Base-by-base conservation (phyloP, 2,329 filamentous ascomycete genomes). In the Ophiocordyceps camponoti-leonardi region DNA sequence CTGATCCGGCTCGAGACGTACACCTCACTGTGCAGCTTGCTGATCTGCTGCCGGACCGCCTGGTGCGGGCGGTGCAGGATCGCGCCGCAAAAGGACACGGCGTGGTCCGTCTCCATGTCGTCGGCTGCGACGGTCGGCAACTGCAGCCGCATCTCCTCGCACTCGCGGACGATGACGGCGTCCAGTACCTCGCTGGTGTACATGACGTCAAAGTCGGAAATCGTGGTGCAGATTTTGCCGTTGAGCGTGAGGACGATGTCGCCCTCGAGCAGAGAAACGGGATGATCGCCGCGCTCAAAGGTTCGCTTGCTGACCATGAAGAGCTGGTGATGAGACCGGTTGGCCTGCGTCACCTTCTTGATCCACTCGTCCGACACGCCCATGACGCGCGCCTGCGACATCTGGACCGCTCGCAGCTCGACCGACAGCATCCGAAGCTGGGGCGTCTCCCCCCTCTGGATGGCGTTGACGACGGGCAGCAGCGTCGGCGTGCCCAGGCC, bases 221-320 rank as follows among this genome's bases (percentile, higher is more conserved):
- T 87, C 43, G 86, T 81, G 1, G 93, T 98, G 63, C 96, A 90
- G 50, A 96, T 79, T 58, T 90, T 85, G 53, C 76, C 85, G 61
- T 96, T 95, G 42, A 98, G 68, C 0, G 86, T 93, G 48, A 98
- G 73, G 47, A 98, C 79, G 45, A 98, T 82, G 58, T 98, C 92
- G 44, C 88, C 87, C 66, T 98, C 93, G 28, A 85, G 71, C 16
- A 98, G 72, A 16, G 80, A 75, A 1, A 66, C 64, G 2, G 67
- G 61, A 41, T 62, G 63, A 43, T 65, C 60, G 22, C 61, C 64
- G 14, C 75, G 70, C 61, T 80, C 77, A 54, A 81, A 81, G 0
- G 76, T 79, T 42, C 94, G 81, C 67, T 98, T 98, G 55, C 86
- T 83, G 28, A 98, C 86, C 84, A 98, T 95, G 69, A 98, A 98